A percentile compares a stretch with the other conserved stretches of the same genome.
phyloP scores from a whole-genome alignment of 2,329 filamentous ascomycete genomes.

The Cytospora piceae region DNA sequence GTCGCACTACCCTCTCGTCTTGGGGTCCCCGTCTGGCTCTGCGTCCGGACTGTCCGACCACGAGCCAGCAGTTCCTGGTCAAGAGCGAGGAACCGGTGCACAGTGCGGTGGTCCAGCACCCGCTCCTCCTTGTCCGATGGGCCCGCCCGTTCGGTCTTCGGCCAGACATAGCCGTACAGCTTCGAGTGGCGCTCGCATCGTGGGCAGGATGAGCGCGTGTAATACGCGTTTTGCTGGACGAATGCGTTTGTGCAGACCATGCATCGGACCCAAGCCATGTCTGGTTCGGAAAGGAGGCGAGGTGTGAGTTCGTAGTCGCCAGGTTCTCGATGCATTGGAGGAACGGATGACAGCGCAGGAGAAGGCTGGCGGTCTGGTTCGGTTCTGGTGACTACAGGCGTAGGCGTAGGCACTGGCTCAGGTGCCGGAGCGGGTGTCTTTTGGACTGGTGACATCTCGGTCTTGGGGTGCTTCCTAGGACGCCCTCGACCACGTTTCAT shows the following conservation, averaged over 20 bases:
- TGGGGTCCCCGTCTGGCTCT: conserved; percentile 18
- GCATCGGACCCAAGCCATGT: conserved; percentile 86
- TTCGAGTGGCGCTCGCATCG: conserved; percentile 95
- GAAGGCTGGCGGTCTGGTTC: neutral
- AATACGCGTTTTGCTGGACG: conserved; percentile 86
- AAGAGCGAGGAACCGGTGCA: conserved; percentile 80
- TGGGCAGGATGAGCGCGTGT: conserved; percentile 82
- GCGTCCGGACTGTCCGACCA: conserved; percentile 39
- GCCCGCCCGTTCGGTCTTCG: conserved; percentile 85
- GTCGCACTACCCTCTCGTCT: conserved; percentile 10
- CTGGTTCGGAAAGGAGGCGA: conserved; percentile 72
- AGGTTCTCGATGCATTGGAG: conserved; percentile 54
- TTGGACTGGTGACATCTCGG: neutral
- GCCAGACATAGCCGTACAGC: conserved; percentile 93
- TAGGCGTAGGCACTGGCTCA: conserved; percentile 24
- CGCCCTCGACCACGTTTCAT: conserved; percentile 35
- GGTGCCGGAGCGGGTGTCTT: conserved; percentile 16
- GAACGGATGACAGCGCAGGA: conserved; percentile 17
- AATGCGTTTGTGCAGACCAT: conserved; percentile 81
- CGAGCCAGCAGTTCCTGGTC: conserved; percentile 66
- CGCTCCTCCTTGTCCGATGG: conserved; percentile 71
- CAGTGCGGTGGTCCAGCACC: conserved; percentile 80
- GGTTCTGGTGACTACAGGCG: conserved; percentile 2
- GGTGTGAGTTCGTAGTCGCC: conserved; percentile 85
- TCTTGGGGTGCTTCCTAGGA: conserved; percentile 41